Base-by-base conservation (phyloP, 768 basidiomycete genomes). In the Tylopilus subfusipes region DNA sequence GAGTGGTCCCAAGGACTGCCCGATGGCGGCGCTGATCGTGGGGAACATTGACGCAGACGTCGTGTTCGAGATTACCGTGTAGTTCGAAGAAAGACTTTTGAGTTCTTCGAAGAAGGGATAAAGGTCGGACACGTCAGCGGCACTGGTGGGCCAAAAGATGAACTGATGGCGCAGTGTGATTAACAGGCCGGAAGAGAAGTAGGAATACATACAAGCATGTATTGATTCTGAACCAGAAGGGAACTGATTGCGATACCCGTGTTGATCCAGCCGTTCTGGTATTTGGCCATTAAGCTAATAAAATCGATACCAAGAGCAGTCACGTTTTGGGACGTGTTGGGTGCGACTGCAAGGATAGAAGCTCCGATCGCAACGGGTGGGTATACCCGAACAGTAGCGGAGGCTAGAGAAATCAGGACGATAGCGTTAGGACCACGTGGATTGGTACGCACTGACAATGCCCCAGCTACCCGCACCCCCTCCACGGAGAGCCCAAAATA, bases 401-500 rank as follows among this genome's bases (percentile, higher is more conserved):
- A 65, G 9, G 29, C 65, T 65, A 46, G 30, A 19, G 39, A 16
- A 16, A 24, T 57, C 21, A 49, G 29, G 11, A 19, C 5, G 27
- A 39, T 14, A 21, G 13, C 12, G 2, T 18, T 7, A 7, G 10
- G 13, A 29, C 0, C 25, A 29, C 3, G 18, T 16, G 10, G 4
- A 36, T 14, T 19, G 14, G 34, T 38, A 64, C 64, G 18, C 42
- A 65, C 64, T 72, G 39, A 81, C 64, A 25, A 82, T 69, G 14
- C 77, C 81, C 58, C 69, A 82, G 11, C 75, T 81, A 18, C 78
- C 76, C 0, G 77, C 79, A 0, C 81, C 81, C 0, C 77, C 79
- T 6, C 81, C 81, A 29, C 80, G 69, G 21, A 82, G 59, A 1
- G 82, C 82, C 77, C 78, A 82, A 63, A 80, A 82, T 7, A 83